phyloP scores from a whole-genome alignment of 768 basidiomycete species.

The Cyclocybe aegerita region DNA sequence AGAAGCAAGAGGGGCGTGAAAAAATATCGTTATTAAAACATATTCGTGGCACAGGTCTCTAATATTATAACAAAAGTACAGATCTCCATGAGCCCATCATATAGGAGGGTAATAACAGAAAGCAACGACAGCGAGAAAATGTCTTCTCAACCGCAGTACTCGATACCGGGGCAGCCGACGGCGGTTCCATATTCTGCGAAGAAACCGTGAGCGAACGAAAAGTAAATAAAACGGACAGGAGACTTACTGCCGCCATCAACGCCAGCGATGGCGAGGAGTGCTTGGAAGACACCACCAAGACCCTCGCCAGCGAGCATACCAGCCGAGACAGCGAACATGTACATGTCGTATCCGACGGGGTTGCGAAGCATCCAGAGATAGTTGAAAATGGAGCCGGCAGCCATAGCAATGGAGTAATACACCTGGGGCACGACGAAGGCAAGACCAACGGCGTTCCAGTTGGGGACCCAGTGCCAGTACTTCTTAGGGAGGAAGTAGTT shows the following conservation, averaged over 20 bases:
- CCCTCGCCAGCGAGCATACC: slow-evolving; percentile 61
- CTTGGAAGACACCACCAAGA: slow-evolving; percentile 60
- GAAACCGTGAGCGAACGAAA: not conserved
- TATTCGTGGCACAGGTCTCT: not conserved
- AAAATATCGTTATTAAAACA: not conserved
- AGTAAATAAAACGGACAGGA: not conserved
- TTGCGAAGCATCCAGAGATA: slow-evolving; percentile 47
- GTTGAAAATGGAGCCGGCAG: slow-evolving; percentile 45
- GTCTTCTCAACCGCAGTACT: slow-evolving; percentile 47
- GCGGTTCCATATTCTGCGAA: slow-evolving; percentile 43
- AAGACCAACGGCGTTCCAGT: slow-evolving; percentile 56
- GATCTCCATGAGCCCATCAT: not conserved
- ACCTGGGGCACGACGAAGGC: slow-evolving; percentile 54
- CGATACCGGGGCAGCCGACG: slow-evolving; percentile 52
- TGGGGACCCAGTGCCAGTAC: slow-evolving; percentile 49
- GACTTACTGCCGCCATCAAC: slow-evolving; percentile 49
- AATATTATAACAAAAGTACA: not conserved
- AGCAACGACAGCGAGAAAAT: too few species aligned
- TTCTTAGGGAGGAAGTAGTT: slow-evolving; percentile 47
- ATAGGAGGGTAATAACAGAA: not conserved
- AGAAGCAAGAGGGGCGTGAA: not conserved
- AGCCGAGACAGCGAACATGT: slow-evolving; percentile 55
- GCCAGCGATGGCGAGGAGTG: slow-evolving; percentile 49
- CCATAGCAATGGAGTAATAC: slow-evolving; percentile 53
- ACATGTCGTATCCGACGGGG: slow-evolving; percentile 50